These are phyloP conservation scores for Coprinopsis strossmayeri DNA, from an alignment of 768 basidiomycete genomes.

Conservation along the genomic window DNA sequence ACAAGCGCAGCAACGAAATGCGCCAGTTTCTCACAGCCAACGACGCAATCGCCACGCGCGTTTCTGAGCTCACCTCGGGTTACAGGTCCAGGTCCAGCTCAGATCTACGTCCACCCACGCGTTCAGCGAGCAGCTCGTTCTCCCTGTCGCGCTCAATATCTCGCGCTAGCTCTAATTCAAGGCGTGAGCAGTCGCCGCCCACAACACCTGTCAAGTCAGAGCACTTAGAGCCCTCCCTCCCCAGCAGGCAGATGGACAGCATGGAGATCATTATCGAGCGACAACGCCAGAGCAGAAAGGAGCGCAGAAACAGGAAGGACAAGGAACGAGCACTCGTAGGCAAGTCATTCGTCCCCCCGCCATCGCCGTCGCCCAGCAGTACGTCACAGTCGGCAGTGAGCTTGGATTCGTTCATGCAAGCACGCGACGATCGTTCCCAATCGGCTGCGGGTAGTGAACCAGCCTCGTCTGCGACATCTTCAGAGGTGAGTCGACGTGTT, in stretches of 20 bases:
- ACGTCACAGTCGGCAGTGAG: conserved; percentile 39
- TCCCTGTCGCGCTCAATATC: conserved; percentile 39
- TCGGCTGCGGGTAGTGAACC: conserved; percentile 24
- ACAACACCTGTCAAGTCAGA: conserved; percentile 62
- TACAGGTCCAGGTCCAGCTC: conserved; percentile 27
- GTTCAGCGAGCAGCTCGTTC: conserved; percentile 26
- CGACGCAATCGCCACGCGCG: conserved; percentile 38
- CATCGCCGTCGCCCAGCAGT: conserved; percentile 48
- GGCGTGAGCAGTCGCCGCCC: conserved; percentile 49
- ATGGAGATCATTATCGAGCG: conserved; percentile 77
- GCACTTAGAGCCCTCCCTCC: conserved; percentile 40
- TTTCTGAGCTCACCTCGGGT: conserved; percentile 28
- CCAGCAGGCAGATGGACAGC: conserved; percentile 56
- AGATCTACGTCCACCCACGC: conserved; percentile 29
- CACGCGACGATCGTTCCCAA: conserved; percentile 48
- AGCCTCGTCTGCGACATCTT: conserved; percentile 18
- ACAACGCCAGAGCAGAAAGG: conserved; percentile 53
- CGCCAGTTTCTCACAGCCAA: conserved; percentile 66
- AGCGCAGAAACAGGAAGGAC: conserved; percentile 39
- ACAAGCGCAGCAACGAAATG: conserved; percentile 72
- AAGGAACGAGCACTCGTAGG: conserved; percentile 42
- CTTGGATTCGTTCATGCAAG: conserved; percentile 43
- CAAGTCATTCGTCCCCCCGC: conserved; percentile 26
- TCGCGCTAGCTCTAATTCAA: conserved; percentile 40
- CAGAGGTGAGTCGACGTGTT: conserved; percentile 37